Base-by-base conservation (phyloP, 352 stramenopile species). In the Pythium myriotylum region DNA sequence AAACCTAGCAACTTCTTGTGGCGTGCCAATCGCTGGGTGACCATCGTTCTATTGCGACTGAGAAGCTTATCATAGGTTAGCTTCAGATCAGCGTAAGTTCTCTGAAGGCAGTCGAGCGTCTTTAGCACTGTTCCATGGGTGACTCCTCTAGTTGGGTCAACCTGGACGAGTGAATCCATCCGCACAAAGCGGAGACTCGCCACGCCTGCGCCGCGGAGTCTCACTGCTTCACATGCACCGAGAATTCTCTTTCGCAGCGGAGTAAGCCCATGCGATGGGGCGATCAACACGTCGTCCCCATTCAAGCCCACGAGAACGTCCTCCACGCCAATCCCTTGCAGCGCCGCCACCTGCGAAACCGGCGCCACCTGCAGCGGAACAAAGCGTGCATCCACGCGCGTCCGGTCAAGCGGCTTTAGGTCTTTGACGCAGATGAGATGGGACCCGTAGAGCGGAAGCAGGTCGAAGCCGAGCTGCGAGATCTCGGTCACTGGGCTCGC, bases 231-330 rank as follows among this genome's bases (percentile, higher is more conserved):
- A 17, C 48, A 71, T 12, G 74, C 20, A 6, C 45, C 39, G 13
- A 59, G 46, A 16, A 89, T 65, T 10, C 77, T 70, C 23, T 79
- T 75, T 16, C 81, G 62, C 3, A 90, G 40, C 9, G 84, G 74
- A 32, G 78, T 61, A 0, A 88, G 51, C 13, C 67, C 71, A 14
- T 27, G 42, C 22, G 76, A 62, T 10, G 80, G 72, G 12, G 48
- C 73, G 0, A 86, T 26, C 33, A 91, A 69, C 49, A 92, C 71
- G 55, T 93, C 72, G 19, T 85, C 68, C 5, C 64, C 49, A 49
- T 76, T 69, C 46, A 92, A 72, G 0, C 80, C 80, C 9, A 96
- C 84, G 16, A 99, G 91, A 65, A 98, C 98, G 39, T 98, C 85
- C 24, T 89, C 84, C 58, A 97, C 79, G 4, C 79, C 73, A 37